phyloP scores from a whole-genome alignment of 2,329 filamentous ascomycete genomes.

The Macrophomina phaseolina region DNA sequence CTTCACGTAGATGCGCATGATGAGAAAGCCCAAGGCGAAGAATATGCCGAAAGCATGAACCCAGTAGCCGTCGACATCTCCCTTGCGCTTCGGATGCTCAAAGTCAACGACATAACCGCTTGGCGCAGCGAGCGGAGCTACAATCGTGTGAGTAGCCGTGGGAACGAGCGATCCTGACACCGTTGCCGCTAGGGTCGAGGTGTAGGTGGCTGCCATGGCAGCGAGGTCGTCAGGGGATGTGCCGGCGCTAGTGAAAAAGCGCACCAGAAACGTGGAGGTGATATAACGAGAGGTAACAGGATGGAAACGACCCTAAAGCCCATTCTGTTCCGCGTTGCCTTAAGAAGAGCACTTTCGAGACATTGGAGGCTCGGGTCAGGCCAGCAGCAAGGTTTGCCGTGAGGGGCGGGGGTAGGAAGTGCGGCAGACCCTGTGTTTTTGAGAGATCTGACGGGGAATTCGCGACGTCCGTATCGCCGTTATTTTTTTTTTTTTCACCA shows the following conservation, averaged over 20 bases:
- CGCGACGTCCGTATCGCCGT: neutral
- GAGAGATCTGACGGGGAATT: slow-evolving; percentile 2
- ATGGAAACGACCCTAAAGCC: neutral
- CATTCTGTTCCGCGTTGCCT: neutral
- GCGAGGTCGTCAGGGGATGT: neutral
- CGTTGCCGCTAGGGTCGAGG: neutral
- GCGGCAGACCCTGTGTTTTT: neutral
- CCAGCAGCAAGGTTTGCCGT: neutral
- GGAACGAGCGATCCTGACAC: neutral
- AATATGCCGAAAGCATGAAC: slow-evolving; percentile 34
- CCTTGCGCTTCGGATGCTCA: slow-evolving; percentile 34
- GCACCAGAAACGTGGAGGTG: neutral
- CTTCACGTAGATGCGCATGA: slow-evolving; percentile 38
- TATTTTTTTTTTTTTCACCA: neutral
- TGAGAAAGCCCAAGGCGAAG: slow-evolving; percentile 33
- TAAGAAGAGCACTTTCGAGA: neutral
- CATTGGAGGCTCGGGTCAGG: neutral
- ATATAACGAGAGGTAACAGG: neutral
- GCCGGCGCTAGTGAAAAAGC: neutral
- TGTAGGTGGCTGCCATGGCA: slow-evolving; percentile 1
- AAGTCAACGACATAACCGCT: slow-evolving; percentile 39
- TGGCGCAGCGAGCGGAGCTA: slow-evolving; percentile 32
- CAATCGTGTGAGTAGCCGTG: neutral
- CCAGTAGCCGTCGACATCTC: slow-evolving; percentile 31
- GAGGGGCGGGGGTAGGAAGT: neutral